phyloP scores from a whole-genome alignment of 2,329 filamentous ascomycete species.

The Verticillium nubilum region DNA sequence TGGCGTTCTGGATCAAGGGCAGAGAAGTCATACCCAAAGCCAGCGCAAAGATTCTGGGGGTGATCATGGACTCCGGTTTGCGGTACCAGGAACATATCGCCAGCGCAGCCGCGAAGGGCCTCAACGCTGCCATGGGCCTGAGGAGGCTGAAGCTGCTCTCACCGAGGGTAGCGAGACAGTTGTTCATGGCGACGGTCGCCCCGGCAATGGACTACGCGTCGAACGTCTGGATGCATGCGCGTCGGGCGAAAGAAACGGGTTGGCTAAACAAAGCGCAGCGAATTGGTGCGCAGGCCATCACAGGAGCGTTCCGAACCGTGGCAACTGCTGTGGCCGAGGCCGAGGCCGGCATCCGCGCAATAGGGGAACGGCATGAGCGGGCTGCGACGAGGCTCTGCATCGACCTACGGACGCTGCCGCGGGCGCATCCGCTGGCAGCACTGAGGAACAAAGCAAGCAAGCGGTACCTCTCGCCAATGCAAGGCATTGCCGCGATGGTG shows the following conservation, averaged over 20 bases:
- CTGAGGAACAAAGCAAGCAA: not conserved
- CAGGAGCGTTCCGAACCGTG: not conserved
- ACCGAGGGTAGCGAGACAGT: conserved; percentile 5
- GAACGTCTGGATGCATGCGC: conserved; percentile 3
- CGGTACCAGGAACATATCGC: conserved; percentile 6
- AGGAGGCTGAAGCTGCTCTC: conserved; percentile 6
- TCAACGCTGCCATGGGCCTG: conserved; percentile 5
- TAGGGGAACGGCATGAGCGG: too few relatives aligned
- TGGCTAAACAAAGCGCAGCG: not conserved
- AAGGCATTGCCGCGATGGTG: not conserved
- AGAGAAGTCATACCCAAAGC: not conserved
- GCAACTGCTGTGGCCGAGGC: not conserved
- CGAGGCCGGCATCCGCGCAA: conserved; percentile 3
- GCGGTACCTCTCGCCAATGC: conserved; percentile 3
- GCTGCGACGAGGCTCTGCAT: not conserved
- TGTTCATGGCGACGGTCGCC: not conserved
- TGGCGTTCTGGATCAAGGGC: conserved; percentile 1
- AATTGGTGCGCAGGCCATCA: conserved; percentile 4
- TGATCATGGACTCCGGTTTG: conserved; percentile 15
- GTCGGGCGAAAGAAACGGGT: not conserved
- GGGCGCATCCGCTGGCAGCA: conserved; percentile 4
- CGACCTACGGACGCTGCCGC: not conserved
- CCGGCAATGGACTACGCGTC: not conserved
- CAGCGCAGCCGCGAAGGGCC: conserved; percentile 9
- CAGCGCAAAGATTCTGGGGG: conserved; percentile 11